A percentile compares a stretch with the other conserved stretches of the same genome.
Evolutionary conservation across 768 basidiomycete genomes (phyloP).

Genomic region (Candolleomyces eurysporus): DNA sequence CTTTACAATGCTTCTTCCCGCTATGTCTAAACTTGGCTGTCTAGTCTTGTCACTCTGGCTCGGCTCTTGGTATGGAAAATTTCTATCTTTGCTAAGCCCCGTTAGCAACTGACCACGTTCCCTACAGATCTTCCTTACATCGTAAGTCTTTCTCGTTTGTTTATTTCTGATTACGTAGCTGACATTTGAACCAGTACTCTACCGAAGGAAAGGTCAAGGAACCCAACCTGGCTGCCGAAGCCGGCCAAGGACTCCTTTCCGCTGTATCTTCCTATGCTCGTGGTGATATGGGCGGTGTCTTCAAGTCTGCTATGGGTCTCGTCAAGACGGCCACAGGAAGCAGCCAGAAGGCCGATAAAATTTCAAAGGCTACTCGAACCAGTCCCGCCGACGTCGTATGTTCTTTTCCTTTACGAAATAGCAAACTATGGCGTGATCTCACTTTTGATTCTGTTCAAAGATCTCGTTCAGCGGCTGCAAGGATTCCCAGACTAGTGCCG

Average conservation of each 20-base stretch:
- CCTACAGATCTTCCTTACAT: slow-evolving; percentile 63
- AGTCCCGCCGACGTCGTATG: slow-evolving; percentile 85
- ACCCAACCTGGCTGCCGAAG: slow-evolving; percentile 84
- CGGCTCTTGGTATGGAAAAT: slow-evolving; percentile 62
- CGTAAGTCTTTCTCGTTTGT: slow-evolving; percentile 32
- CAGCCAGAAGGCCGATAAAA: slow-evolving; percentile 60
- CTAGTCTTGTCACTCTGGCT: slow-evolving; percentile 88
- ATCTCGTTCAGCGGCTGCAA: slow-evolving; percentile 87
- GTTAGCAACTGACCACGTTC: slow-evolving; percentile 1
- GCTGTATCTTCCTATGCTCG: slow-evolving; percentile 74
- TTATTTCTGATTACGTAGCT: background rate
- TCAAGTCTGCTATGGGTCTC: slow-evolving; percentile 71
- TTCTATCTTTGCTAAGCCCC: background rate
- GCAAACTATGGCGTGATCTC: background rate
- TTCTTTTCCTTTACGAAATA: slow-evolving; percentile 17
- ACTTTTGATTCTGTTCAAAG: slow-evolving; percentile 29
- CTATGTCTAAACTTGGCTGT: background rate
- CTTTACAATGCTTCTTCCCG: background rate
- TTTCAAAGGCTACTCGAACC: slow-evolving; percentile 61
- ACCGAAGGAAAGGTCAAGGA: slow-evolving; percentile 96
- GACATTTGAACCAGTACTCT: slow-evolving; percentile 58
- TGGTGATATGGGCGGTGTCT: slow-evolving; percentile 77
- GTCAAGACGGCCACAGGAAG: slow-evolving; percentile 72
- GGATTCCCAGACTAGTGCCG: slow-evolving; percentile 81
- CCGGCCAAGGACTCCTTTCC: slow-evolving; percentile 81